Evolutionary conservation across 306 rosid genomes (phyloP).

Genomic region (Trifolium repens): DNA sequence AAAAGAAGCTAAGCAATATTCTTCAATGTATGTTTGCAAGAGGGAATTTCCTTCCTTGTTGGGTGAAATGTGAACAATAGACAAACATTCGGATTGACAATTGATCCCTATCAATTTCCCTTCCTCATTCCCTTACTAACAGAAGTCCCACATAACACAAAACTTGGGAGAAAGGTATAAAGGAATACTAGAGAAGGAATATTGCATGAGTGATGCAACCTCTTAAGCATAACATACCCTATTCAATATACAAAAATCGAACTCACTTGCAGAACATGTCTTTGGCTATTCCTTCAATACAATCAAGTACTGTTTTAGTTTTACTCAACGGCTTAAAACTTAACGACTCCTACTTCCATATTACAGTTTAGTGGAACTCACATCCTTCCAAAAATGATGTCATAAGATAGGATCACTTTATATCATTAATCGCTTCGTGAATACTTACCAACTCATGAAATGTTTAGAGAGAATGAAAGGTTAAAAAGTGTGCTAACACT

Average conservation of each 20-base stretch:
- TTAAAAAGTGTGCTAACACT: background rate
- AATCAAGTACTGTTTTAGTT: background rate
- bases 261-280: background rate
- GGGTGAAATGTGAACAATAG: background rate
- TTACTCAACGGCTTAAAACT: background rate
- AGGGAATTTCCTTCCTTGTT: background rate
- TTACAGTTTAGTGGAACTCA: background rate
- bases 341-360: background rate
- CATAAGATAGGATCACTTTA: background rate
- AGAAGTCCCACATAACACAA: background rate
- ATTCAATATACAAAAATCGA: background rate
- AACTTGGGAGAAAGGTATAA: background rate
- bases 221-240: background rate
- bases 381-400: background rate
- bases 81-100: background rate
- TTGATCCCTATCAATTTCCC: background rate
- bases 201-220: background rate
- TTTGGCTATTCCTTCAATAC: too few species aligned
- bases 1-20: background rate
- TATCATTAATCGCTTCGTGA: background rate
- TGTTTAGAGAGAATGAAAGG: background rate
- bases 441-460: background rate
- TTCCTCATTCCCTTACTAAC: background rate
- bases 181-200: background rate
- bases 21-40: slow-evolving; percentile 4